Conservation (phyloP, 179 eudicot genomes). For the Spinacia oleracea region DNA sequence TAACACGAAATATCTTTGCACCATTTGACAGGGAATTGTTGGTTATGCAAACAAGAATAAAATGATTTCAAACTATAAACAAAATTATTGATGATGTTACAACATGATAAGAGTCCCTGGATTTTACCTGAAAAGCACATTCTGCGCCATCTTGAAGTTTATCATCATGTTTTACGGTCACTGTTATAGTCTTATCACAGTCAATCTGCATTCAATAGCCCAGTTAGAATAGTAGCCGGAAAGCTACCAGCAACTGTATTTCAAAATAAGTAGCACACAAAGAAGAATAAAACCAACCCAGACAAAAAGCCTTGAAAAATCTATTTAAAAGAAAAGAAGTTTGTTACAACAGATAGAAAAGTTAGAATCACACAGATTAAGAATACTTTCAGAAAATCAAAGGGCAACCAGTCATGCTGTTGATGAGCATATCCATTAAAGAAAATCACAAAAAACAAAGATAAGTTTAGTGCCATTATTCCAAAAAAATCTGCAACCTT, state of each 20-base stretch:
- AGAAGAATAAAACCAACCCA: background rate
- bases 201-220: constrained; percentile 62
- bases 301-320: background rate
- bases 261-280: background rate
- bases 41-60: background rate
- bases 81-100: constrained; percentile 1
- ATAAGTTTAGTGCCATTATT: background rate
- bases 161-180: constrained; percentile 81
- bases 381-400: background rate
- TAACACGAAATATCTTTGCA: background rate
- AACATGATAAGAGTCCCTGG: background rate
- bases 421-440: background rate
- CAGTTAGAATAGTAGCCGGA: background rate
- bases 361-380: background rate
- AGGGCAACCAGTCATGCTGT: background rate
- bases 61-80: background rate
- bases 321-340: background rate
- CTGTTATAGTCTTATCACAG: constrained; percentile 90
- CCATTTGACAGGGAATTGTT: background rate
- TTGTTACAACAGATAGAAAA: background rate
- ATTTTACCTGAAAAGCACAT: constrained; percentile 77
- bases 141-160: constrained; percentile 81
- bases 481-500: background rate
- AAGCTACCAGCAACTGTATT: background rate
- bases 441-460: background rate